Conservation (phyloP, 768 basidiomycete genomes). For the Candolleomyces aberdarensis region DNA sequence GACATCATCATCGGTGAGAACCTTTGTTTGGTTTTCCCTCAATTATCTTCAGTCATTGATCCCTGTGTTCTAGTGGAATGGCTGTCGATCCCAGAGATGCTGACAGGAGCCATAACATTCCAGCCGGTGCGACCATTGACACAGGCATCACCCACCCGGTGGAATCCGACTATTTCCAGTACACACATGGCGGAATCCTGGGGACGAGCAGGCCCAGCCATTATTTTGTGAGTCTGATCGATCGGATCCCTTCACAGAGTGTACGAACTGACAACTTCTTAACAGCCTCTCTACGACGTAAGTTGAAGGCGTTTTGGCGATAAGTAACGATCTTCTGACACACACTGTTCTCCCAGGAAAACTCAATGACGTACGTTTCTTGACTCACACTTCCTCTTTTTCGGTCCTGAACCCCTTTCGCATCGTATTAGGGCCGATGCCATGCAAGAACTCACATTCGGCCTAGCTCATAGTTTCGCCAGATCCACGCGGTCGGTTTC, state of each 20-base stretch:
- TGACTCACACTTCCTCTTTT: neutral
- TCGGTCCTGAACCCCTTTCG: neutral
- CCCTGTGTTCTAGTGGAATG: neutral
- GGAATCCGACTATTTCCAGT: conserved; percentile 77
- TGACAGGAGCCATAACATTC: conserved; percentile 70
- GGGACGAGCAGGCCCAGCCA: conserved; percentile 64
- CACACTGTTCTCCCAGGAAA: conserved; percentile 30
- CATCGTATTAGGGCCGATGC: conserved; percentile 48
- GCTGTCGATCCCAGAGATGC: conserved; percentile 28
- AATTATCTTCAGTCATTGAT: no score
- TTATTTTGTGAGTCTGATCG: conserved; percentile 36
- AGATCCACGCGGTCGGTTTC: conserved; percentile 81
- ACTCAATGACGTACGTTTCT: conserved; percentile 51
- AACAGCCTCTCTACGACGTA: conserved; percentile 43
- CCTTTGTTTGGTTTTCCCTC: neutral
- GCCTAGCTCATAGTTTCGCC: conserved; percentile 78
- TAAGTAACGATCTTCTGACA: neutral
- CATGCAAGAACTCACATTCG: conserved; percentile 66
- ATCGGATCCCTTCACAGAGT: neutral
- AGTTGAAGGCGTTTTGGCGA: conserved; percentile 14
- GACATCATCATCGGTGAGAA: conserved; percentile 55
- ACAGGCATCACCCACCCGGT: conserved; percentile 65
- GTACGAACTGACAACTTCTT: neutral
- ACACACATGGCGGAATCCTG: conserved; percentile 72
- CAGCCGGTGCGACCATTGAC: conserved; percentile 80